Conservation (phyloP, 1,139 yeast genomes). For the Blastobotrys elegans region DNA sequence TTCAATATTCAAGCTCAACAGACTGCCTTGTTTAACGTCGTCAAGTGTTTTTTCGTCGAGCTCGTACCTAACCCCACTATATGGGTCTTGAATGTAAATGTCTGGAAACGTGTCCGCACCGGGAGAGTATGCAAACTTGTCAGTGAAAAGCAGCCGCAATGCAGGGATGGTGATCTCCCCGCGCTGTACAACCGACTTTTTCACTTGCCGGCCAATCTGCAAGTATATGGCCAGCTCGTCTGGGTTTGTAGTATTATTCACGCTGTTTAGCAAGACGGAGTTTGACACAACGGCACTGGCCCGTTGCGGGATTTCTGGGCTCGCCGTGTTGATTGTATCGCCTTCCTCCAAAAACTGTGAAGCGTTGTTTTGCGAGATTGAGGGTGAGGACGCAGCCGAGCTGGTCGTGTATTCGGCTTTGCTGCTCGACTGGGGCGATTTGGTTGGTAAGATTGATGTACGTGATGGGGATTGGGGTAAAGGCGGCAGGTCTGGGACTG, state of each 20-base stretch:
- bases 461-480: slow-evolving; percentile 24
- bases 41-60: slow-evolving; percentile 62
- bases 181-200: slow-evolving; percentile 49
- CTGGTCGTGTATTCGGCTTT: slow-evolving; percentile 25
- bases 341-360: slow-evolving; percentile 5
- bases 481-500: slow-evolving; percentile 28
- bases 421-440: slow-evolving; percentile 24
- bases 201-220: slow-evolving; percentile 54
- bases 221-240: slow-evolving; percentile 40
- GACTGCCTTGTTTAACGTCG: slow-evolving; percentile 57
- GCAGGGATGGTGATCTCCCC: slow-evolving; percentile 56
- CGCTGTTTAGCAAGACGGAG: not conserved
- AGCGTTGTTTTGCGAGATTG: not conserved
- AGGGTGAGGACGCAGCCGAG: slow-evolving; percentile 10
- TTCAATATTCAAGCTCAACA: slow-evolving; percentile 51
- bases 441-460: slow-evolving; percentile 24
- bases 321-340: slow-evolving; percentile 7
- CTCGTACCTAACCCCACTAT: slow-evolving; percentile 63
- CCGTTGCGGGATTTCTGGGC: slow-evolving; percentile 11
- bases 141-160: slow-evolving; percentile 70
- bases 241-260: not conserved
- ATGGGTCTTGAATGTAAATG: slow-evolving; percentile 66
- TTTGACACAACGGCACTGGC: slow-evolving; percentile 2
- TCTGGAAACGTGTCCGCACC: slow-evolving; percentile 68
- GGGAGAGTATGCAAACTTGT: slow-evolving; percentile 81